These are phyloP conservation scores for Metschnikowia anglica DNA, from an alignment of 805 yeast species.

Conservation along the genomic window DNA sequence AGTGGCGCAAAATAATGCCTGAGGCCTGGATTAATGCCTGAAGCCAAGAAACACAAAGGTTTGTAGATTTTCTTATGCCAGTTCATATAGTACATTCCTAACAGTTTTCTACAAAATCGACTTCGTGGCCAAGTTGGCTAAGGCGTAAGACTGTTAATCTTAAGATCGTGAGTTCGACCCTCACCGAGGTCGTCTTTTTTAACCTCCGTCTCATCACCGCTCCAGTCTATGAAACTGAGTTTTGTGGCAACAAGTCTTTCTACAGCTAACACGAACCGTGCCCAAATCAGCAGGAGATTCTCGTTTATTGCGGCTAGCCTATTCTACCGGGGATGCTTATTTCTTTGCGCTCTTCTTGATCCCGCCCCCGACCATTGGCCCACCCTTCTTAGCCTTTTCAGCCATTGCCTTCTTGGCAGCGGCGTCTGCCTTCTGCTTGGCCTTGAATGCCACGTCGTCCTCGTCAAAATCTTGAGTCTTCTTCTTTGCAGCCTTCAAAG, in stretches of 20 bases:
- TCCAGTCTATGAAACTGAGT: no score
- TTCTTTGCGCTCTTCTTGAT: slow-evolving; percentile 78
- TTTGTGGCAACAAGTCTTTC: no score
- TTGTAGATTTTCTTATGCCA: not conserved
- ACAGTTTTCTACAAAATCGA: slow-evolving; percentile 6
- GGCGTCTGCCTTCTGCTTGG: slow-evolving; percentile 92
- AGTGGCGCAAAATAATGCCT: no score
- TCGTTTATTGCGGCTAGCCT: no score
- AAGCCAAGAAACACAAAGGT: not conserved
- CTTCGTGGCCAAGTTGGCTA: slow-evolving; percentile 26
- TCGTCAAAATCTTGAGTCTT: slow-evolving; percentile 73
- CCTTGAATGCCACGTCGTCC: slow-evolving; percentile 87
- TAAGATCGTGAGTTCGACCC: slow-evolving; percentile 25
- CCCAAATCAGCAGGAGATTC: no score
- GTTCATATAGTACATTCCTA: not conserved
- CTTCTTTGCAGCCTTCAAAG: slow-evolving; percentile 84
- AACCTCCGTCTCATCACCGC: not conserved
- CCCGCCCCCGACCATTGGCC: slow-evolving; percentile 91
- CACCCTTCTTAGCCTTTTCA: slow-evolving; percentile 81
- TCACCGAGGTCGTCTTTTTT: slow-evolving; percentile 21
- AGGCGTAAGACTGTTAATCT: slow-evolving; percentile 26
- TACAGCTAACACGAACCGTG: no score
- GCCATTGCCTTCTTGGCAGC: slow-evolving; percentile 91
- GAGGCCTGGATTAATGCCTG: not conserved
- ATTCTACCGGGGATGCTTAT: slow-evolving; percentile 7